A percentile compares a stretch with the other conserved stretches of the same genome.
Conservation (phyloP, 768 basidiomycete species). For the Exidia glandulosa region DNA sequence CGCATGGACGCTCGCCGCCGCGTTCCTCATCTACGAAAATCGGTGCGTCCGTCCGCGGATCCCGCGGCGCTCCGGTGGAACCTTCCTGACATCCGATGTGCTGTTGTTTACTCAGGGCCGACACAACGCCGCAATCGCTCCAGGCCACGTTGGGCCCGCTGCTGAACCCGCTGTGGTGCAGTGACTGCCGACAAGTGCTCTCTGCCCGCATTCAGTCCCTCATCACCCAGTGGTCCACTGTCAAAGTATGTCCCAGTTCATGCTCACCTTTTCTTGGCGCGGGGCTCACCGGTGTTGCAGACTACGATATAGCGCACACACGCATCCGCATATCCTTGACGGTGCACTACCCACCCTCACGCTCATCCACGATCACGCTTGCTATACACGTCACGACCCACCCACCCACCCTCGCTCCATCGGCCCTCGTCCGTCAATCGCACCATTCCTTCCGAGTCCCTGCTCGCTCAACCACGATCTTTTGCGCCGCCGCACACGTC, state of each 20-base stretch:
- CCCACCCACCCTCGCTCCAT: neutral
- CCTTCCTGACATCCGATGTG: neutral
- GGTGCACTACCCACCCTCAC: no score
- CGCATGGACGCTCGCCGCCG: slow-evolving; percentile 74
- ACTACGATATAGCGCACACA: neutral
- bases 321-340: neutral
- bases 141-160: slow-evolving; percentile 63
- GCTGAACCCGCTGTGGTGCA: slow-evolving; percentile 56
- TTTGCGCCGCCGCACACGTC: no score
- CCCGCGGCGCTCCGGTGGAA: neutral
- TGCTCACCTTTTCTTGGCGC: neutral
- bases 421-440: no score
- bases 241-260: slow-evolving; percentile 32
- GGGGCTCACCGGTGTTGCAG: neutral
- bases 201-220: slow-evolving; percentile 57
- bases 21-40: slow-evolving; percentile 68
- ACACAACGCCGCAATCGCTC: slow-evolving; percentile 59
- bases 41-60: slow-evolving; percentile 33
- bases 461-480: no score
- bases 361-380: neutral
- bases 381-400: neutral
- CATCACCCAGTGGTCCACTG: slow-evolving; percentile 65
- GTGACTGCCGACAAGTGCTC: slow-evolving; percentile 52
- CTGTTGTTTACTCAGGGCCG: no score
- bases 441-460: no score